These are phyloP conservation scores for Ilex asprella DNA, from an alignment of 257 asterid genomes.

Conservation along the genomic window DNA sequence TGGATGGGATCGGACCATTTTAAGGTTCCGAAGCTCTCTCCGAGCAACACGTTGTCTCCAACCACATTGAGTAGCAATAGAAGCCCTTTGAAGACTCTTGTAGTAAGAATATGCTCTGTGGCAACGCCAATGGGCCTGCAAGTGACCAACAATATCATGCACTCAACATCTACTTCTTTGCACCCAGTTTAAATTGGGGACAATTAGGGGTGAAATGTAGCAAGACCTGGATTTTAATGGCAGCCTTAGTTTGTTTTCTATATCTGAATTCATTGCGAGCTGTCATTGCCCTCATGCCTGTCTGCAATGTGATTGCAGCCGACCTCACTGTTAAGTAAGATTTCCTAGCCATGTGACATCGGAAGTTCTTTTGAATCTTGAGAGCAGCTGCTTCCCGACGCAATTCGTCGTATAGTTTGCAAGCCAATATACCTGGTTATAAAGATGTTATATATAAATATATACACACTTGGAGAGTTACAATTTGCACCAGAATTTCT, in stretches of 20 bases:
- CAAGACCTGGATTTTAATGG: conserved; percentile 82
- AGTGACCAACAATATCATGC: conserved; percentile 17
- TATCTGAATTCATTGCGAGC: conserved; percentile 78
- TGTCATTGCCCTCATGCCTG: conserved; percentile 93
- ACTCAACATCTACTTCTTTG: conserved; percentile 3
- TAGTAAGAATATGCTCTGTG: conserved; percentile 60
- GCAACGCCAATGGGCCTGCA: conserved; percentile 77
- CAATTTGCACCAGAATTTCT: conserved; percentile 6
- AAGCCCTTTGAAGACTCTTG: conserved; percentile 76
- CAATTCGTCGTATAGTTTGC: conserved; percentile 83
- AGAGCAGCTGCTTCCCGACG: conserved; percentile 82
- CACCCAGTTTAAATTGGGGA: not conserved
- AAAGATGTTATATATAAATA: not conserved
- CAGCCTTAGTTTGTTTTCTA: conserved; percentile 90
- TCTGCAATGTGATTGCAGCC: conserved; percentile 69
- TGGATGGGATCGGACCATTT: conserved; percentile 56
- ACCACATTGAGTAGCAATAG: conserved; percentile 79
- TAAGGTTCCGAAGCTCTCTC: conserved; percentile 82
- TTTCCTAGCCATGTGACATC: conserved; percentile 51
- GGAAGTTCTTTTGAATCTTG: conserved; percentile 91
- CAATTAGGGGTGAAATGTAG: not conserved
- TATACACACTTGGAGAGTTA: conserved; percentile 5
- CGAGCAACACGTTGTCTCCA: conserved; percentile 92
- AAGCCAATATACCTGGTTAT: conserved; percentile 66
- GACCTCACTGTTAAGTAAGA: conserved; percentile 53